Evolutionary conservation across 164 flowering plant genomes (phyloP), one percentile per base, ranked within the genome.

Genomic region (Malania oleifera): DNA sequence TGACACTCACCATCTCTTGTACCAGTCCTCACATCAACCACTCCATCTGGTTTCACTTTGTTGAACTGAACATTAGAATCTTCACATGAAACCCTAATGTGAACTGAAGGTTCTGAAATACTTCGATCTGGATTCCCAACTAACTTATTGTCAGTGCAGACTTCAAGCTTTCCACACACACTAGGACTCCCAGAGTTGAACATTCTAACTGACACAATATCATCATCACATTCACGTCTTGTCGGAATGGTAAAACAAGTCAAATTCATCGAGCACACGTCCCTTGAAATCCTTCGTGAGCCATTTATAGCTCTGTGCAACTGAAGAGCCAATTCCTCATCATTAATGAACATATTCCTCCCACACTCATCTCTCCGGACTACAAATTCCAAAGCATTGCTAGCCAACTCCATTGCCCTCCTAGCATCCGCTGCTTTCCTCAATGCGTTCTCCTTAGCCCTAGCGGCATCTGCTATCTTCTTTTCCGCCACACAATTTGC

Each of bases 221-320:
- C n/a, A 43, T 29, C 40, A 51, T 46, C 17, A 56, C 28, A 52
- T 0, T 25, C 34, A 40, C 15, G 0, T 17, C 18, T 45, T 63
- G 46, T 65, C 13, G 31, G 29, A 53, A 45, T 44, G 61, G 29
- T 52, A 29, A 66, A 45, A 54, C 20, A 20, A 14, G 60, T 58
- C 3, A 41, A 44, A 55, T 67, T 67, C 31, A 34, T 27, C 18
- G 41, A 52, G 26, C 74, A 25, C 28, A 54, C 44, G 49, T 63
- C 63, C 69, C 60, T 77, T 6, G 67, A 67, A 57, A 80, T 74
- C 65, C 87, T 77, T 0, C 79, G 79, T 0, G 89, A 82, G 70
- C 84, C 67, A 62, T 81, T 82, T 61, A 85, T 71, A 0, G 68
- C 74, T 11, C 81, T 63, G 58, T 77, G 84, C 76, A 83, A 68